These are phyloP conservation scores for Cetradonia linearis DNA, from an alignment of 495 filamentous ascomycete genomes.

Conservation along the genomic window DNA sequence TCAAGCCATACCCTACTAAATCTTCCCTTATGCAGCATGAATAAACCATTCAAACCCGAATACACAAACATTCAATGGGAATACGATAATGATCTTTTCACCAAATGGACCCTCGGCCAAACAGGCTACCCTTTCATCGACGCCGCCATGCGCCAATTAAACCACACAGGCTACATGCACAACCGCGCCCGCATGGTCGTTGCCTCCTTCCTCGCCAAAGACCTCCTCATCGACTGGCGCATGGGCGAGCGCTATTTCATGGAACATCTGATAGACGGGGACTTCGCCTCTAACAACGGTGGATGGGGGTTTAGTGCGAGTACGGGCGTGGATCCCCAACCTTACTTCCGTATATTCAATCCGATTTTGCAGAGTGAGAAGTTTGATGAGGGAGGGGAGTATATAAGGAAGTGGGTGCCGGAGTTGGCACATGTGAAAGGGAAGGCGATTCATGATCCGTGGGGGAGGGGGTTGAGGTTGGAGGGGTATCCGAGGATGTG, in stretches of 20 bases:
- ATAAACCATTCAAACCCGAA: slow-evolving; percentile 84
- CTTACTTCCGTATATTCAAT: slow-evolving; percentile 89
- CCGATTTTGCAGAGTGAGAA: slow-evolving; percentile 77
- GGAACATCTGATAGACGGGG: slow-evolving; percentile 78
- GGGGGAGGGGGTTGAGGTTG: slow-evolving; percentile 50
- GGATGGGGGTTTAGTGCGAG: slow-evolving; percentile 80
- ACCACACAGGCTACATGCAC: slow-evolving; percentile 68
- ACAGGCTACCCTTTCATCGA: slow-evolving; percentile 87
- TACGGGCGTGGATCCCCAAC: slow-evolving; percentile 83
- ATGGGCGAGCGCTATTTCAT: slow-evolving; percentile 85
- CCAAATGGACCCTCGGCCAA: slow-evolving; percentile 62
- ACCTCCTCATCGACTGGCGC: slow-evolving; percentile 83
- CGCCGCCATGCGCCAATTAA: slow-evolving; percentile 81
- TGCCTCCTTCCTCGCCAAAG: slow-evolving; percentile 78
- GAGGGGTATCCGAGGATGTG: slow-evolving; percentile 64
- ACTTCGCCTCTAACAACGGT: slow-evolving; percentile 87
- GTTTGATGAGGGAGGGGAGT: slow-evolving; percentile 51
- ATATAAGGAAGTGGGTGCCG: slow-evolving; percentile 51
- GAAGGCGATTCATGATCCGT: slow-evolving; percentile 71
- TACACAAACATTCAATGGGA: slow-evolving; percentile 79
- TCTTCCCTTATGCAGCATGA: slow-evolving; percentile 44
- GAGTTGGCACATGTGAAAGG: slow-evolving; percentile 50
- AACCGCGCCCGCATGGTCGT: slow-evolving; percentile 85
- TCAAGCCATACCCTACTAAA: slow-evolving; percentile 25
- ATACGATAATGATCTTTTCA: slow-evolving; percentile 56